These are phyloP conservation scores for Colletotrichum eleusines DNA, from an alignment of 2,329 filamentous ascomycete genomes.

Conservation along the genomic window DNA sequence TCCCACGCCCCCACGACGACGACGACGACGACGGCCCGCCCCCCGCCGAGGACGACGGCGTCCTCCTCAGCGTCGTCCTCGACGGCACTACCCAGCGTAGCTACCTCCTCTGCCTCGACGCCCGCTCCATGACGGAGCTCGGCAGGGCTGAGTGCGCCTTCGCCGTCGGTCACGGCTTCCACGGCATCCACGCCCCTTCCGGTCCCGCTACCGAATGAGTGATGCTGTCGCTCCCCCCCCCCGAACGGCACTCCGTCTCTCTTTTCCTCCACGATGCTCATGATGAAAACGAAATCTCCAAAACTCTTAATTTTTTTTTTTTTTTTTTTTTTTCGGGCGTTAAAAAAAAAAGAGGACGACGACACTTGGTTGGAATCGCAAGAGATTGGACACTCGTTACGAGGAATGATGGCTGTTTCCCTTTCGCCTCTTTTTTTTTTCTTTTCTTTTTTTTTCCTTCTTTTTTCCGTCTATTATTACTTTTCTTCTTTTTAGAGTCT, in stretches of 20 bases:
- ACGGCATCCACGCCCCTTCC: conserved; percentile 65
- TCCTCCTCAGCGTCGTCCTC: conserved; percentile 72
- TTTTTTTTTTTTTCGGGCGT: not conserved
- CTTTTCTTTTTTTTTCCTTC: no score
- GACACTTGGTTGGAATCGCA: not conserved
- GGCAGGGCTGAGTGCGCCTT: conserved; percentile 73
- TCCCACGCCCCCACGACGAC: conserved; percentile 53
- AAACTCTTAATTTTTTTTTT: not conserved
- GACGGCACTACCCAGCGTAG: conserved; percentile 70
- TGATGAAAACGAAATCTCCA: not conserved
- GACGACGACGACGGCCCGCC: conserved; percentile 39
- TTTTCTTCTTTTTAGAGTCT: not conserved
- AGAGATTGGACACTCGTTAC: not conserved
- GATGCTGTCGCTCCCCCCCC: not conserved
- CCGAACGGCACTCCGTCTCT: not conserved
- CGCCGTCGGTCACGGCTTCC: conserved; percentile 73
- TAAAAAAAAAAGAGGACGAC: not conserved
- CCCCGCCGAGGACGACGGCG: conserved; percentile 71
- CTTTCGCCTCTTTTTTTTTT: no score
- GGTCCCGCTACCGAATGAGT: not conserved
- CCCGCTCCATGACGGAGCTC: conserved; percentile 71
- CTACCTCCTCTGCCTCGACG: conserved; percentile 75
- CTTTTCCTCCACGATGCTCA: not conserved
- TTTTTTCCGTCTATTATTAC: no score
- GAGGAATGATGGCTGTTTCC: not conserved